Conservation (phyloP, 495 filamentous ascomycete genomes). For the Daldinia childiae region DNA sequence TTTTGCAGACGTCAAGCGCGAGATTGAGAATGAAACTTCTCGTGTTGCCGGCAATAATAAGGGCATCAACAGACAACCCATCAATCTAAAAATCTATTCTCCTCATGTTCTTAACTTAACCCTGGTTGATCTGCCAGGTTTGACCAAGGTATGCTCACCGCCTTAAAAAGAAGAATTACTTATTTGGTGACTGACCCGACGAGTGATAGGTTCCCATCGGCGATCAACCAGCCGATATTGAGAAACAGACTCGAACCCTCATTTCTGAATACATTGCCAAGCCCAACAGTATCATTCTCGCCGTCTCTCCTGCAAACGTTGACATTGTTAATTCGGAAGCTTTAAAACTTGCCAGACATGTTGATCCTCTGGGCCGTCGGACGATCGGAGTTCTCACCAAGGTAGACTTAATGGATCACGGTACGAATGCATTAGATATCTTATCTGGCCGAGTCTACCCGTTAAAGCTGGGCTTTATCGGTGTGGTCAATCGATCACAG, state of each 20-base stretch:
- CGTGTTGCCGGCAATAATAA: slow-evolving; percentile 98
- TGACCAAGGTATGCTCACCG: slow-evolving; percentile 80
- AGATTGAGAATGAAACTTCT: slow-evolving; percentile 96
- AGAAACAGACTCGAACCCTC: slow-evolving; percentile 96
- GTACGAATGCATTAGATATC: slow-evolving; percentile 97
- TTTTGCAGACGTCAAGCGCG: slow-evolving; percentile 90
- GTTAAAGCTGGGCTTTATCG: slow-evolving; percentile 96
- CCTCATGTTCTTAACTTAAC: slow-evolving; percentile 97
- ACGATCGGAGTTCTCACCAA: slow-evolving; percentile 99
- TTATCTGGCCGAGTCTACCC: slow-evolving; percentile 96
- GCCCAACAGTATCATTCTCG: slow-evolving; percentile 97
- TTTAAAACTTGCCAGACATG: slow-evolving; percentile 94
- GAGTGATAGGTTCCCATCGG: slow-evolving; percentile 83
- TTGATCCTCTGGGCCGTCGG: slow-evolving; percentile 91
- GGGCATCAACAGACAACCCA: slow-evolving; percentile 96
- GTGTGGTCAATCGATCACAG: slow-evolving; percentile 97
- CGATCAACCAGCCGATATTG: slow-evolving; percentile 97
- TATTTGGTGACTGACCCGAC: slow-evolving; percentile 16
- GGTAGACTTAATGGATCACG: slow-evolving; percentile 98
- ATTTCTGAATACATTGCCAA: slow-evolving; percentile 99
- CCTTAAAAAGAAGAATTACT: background rate
- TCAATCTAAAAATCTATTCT: slow-evolving; percentile 99
- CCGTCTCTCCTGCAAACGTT: slow-evolving; percentile 97
- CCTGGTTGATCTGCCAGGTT: slow-evolving; percentile 91
- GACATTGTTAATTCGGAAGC: slow-evolving; percentile 99